These are phyloP conservation scores for Pneumocystis canis DNA, from an alignment of 1,139 yeast genomes.

Conservation along the genomic window DNA sequence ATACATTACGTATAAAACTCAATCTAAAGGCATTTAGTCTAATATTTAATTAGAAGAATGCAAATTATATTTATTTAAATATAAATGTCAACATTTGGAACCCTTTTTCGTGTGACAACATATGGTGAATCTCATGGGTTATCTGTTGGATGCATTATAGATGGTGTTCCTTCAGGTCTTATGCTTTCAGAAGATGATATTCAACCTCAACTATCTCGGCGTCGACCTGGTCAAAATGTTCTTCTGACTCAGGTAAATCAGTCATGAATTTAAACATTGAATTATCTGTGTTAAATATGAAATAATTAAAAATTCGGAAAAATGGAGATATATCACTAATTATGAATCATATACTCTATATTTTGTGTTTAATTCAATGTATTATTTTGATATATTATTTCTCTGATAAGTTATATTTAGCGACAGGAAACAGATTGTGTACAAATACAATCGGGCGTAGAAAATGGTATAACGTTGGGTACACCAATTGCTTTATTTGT, in stretches of 20 bases:
- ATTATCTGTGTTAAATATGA: too few species aligned
- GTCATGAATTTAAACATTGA: not conserved
- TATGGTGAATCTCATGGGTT: conserved; percentile 94
- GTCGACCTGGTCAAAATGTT: conserved; percentile 94
- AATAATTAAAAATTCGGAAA: too few species aligned
- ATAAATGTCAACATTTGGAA: conserved; percentile 17
- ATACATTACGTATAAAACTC: too few species aligned
- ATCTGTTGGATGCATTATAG: conserved; percentile 97
- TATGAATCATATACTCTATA: too few species aligned
- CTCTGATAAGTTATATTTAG: too few species aligned
- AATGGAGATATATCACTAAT: too few species aligned
- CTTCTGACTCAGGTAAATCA: conserved; percentile 58
- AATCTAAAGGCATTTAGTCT: too few species aligned
- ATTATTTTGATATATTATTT: too few species aligned
- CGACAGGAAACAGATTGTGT: conserved; percentile 88
- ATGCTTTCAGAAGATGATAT: conserved; percentile 69
- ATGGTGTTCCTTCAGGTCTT: conserved; percentile 95
- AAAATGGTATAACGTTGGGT: conserved; percentile 77
- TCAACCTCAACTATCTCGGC: conserved; percentile 88
- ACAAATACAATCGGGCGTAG: conserved; percentile 88
- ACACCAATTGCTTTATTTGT: conserved; percentile 93
- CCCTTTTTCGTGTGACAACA: conserved; percentile 15
- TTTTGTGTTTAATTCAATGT: too few species aligned
- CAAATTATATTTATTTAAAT: not conserved
- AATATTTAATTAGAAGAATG: too few species aligned